These are phyloP conservation scores for Amoebophrya sp. DNA, from an alignment of 169 alveolate species.

Conservation along the genomic window DNA sequence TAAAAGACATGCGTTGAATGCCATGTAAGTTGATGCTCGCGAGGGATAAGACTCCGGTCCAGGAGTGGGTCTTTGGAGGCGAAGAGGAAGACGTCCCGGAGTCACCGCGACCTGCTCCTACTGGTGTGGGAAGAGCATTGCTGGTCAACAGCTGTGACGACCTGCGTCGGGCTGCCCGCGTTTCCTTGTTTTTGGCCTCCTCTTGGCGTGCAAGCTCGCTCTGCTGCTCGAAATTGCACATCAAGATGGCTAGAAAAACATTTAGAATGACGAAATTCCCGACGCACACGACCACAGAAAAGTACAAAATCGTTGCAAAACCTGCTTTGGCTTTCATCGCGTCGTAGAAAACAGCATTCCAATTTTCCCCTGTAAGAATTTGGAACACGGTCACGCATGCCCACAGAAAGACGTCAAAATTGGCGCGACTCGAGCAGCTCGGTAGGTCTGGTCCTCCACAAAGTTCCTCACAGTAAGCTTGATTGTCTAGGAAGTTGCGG, in stretches of 20 bases:
- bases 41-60: too few relatives aligned
- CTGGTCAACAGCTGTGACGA: too few relatives aligned
- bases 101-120: too few relatives aligned
- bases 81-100: too few relatives aligned
- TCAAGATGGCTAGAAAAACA: conserved; percentile 59
- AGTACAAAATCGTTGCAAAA: conserved; percentile 35
- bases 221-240: conserved; percentile 43
- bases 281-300: conserved; percentile 44
- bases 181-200: background rate
- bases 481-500: background rate
- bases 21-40: too few relatives aligned
- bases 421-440: conserved; percentile 36
- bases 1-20: too few relatives aligned
- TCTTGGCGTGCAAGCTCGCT: background rate
- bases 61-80: too few relatives aligned
- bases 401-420: conserved; percentile 54
- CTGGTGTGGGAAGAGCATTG: too few relatives aligned
- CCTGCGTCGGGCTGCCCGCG: background rate
- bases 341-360: conserved; percentile 57
- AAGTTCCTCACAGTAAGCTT: background rate
- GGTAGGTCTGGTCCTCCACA: background rate
- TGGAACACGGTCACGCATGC: conserved; percentile 65
- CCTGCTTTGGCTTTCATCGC: conserved; percentile 44
- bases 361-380: conserved; percentile 60
- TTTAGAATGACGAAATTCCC: conserved; percentile 57